phyloP scores from a whole-genome alignment of 129 eudicot species.

The Centaurea solstitialis region DNA sequence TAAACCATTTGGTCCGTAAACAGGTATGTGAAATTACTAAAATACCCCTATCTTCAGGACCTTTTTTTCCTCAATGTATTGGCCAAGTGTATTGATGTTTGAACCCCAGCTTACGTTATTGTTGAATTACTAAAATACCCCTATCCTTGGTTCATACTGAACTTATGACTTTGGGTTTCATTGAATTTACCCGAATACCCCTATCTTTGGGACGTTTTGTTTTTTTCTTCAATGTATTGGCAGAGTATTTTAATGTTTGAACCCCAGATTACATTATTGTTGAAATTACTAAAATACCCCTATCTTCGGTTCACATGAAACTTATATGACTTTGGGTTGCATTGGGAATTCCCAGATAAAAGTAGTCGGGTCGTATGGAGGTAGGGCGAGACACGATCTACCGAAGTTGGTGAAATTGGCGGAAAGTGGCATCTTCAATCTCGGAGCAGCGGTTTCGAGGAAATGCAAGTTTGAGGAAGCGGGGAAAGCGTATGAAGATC shows the following conservation, averaged over 20 bases:
- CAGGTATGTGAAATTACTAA: constrained; percentile 52
- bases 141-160: neutral
- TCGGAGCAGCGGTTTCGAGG: constrained; percentile 83
- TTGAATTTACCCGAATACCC: neutral
- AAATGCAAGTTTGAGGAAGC: constrained; percentile 81
- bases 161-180: too few relatives aligned
- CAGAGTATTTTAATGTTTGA: neutral
- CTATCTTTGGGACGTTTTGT: neutral
- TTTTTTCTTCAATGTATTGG: neutral
- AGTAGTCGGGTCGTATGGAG: constrained; percentile 95
- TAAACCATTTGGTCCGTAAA: constrained; percentile 96
- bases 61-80: neutral
- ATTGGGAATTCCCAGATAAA: constrained; percentile 61
- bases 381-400: constrained; percentile 93
- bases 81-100: neutral
- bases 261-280: neutral
- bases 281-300: neutral
- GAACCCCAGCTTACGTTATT: neutral
- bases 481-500: constrained; percentile 78
- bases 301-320: neutral
- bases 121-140: neutral
- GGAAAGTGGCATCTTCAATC: constrained; percentile 79
- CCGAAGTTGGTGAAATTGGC: constrained; percentile 91
- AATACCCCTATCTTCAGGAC: neutral
- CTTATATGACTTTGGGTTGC: constrained; percentile 5